Evolutionary conservation across 441 rosid genomes (phyloP).

Genomic region (Populus trichocarpa): DNA sequence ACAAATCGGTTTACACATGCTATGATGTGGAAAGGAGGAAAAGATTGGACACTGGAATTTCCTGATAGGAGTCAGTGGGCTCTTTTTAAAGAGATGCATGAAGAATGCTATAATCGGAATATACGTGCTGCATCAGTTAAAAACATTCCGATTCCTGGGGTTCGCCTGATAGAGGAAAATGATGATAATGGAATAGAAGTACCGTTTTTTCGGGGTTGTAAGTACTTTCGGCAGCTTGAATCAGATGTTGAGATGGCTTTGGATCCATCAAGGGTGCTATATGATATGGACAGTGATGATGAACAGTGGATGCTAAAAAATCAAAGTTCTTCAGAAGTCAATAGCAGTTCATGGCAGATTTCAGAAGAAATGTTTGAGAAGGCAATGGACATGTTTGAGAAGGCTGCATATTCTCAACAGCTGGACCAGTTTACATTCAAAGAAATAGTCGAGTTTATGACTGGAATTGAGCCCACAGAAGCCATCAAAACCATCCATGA

Average conservation of each 20-base stretch:
- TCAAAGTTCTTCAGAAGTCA: slow-evolving; percentile 29
- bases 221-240: slow-evolving; percentile 70
- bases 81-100: slow-evolving; percentile 94
- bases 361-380: slow-evolving; percentile 72
- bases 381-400: slow-evolving; percentile 79
- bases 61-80: slow-evolving; percentile 88
- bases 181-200: slow-evolving; percentile 47
- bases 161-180: slow-evolving; percentile 59
- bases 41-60: slow-evolving; percentile 90
- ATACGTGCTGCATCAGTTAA: slow-evolving; percentile 77
- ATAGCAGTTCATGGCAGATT: slow-evolving; percentile 32
- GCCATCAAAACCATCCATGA: slow-evolving; percentile 48
- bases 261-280: slow-evolving; percentile 64
- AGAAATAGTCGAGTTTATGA: slow-evolving; percentile 63
- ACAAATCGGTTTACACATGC: slow-evolving; percentile 93
- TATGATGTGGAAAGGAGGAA: slow-evolving; percentile 99
- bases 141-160: slow-evolving; percentile 95
- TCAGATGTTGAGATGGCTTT: slow-evolving; percentile 92
- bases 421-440: slow-evolving; percentile 57
- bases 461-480: slow-evolving; percentile 51
- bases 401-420: slow-evolving; percentile 73
- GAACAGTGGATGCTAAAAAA: slow-evolving; percentile 60
- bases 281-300: slow-evolving; percentile 97
- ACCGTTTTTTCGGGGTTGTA: slow-evolving; percentile 46
- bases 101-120: slow-evolving; percentile 87